Conservation (phyloP, 1,284 basidiomycete genomes). For the Apiotrichum brassicae region DNA sequence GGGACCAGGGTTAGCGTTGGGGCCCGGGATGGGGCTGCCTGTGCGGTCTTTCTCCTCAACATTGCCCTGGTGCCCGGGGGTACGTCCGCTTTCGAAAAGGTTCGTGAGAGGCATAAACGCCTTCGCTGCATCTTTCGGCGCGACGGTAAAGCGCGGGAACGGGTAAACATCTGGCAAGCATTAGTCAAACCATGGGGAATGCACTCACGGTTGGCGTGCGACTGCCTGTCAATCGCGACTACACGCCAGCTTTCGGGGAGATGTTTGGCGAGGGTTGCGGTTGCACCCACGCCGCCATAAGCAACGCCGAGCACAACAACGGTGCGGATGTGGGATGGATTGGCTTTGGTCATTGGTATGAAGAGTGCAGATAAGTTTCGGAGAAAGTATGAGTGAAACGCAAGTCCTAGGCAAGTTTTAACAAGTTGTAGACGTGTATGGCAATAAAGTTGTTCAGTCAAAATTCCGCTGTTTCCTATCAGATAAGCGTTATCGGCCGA, state of each 20-base stretch:
- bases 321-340: slow-evolving; percentile 32
- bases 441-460: too few species aligned
- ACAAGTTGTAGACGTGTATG: neutral
- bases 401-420: neutral
- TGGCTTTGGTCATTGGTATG: slow-evolving; percentile 4
- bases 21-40: neutral
- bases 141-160: slow-evolving; percentile 49
- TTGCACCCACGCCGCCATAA: slow-evolving; percentile 56
- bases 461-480: too few species aligned
- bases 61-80: slow-evolving; percentile 3
- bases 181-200: neutral
- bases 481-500: too few species aligned
- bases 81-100: slow-evolving; percentile 21
- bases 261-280: slow-evolving; percentile 54
- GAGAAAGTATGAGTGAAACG: neutral
- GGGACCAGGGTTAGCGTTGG: slow-evolving; percentile 18
- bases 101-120: slow-evolving; percentile 62
- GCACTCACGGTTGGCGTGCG: slow-evolving; percentile 48
- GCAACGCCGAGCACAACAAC: slow-evolving; percentile 58
- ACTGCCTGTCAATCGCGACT: slow-evolving; percentile 62
- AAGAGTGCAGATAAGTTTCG: neutral
- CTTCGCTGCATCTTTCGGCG: slow-evolving; percentile 48
- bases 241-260: slow-evolving; percentile 60
- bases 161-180: slow-evolving; percentile 46
- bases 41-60: neutral